Conservation (phyloP, 805 yeast species). For the Citeromyces matritensis region DNA sequence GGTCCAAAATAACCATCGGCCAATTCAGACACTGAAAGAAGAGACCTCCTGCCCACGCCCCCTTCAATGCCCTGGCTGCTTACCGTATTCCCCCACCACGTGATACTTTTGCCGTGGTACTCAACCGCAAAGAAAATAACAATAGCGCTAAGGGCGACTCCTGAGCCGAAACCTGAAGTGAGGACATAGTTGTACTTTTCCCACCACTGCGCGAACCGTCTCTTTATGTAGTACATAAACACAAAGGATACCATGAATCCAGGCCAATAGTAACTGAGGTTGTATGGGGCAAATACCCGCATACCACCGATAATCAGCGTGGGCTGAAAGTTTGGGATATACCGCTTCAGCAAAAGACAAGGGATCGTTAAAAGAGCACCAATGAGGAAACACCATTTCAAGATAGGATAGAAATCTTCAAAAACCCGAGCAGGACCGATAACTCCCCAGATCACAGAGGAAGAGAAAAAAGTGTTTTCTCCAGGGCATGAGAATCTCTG, state of each 20-base stretch:
- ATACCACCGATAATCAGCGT: constrained; percentile 50
- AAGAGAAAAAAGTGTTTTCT: constrained; percentile 29
- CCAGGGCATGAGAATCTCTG: constrained; percentile 32
- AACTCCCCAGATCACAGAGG: constrained; percentile 52
- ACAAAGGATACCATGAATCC: constrained; percentile 38
- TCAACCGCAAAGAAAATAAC: constrained; percentile 37
- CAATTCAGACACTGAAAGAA: too few species aligned
- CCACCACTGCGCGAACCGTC: constrained; percentile 56
- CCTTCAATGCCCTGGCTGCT: too few species aligned
- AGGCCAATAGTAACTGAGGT: constrained; percentile 49
- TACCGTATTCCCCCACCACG: too few species aligned
- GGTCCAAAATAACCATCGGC: too few species aligned
- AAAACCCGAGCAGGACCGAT: constrained; percentile 52
- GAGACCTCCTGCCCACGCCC: too few species aligned
- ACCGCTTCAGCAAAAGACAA: constrained; percentile 19
- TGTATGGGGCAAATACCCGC: constrained; percentile 62
- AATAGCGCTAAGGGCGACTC: constrained; percentile 49
- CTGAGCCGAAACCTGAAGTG: constrained; percentile 52
- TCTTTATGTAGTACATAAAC: constrained; percentile 41
- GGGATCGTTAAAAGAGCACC: constrained; percentile 34
- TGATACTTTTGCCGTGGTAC: too few species aligned
- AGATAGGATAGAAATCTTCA: constrained; percentile 33
- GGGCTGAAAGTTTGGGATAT: constrained; percentile 32
- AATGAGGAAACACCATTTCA: constrained; percentile 43
- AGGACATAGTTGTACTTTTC: constrained; percentile 57